Evolutionary conservation across 345 rosid genomes (phyloP), one percentile per base, ranked within the genome.

Genomic region (Brassica napus): DNA sequence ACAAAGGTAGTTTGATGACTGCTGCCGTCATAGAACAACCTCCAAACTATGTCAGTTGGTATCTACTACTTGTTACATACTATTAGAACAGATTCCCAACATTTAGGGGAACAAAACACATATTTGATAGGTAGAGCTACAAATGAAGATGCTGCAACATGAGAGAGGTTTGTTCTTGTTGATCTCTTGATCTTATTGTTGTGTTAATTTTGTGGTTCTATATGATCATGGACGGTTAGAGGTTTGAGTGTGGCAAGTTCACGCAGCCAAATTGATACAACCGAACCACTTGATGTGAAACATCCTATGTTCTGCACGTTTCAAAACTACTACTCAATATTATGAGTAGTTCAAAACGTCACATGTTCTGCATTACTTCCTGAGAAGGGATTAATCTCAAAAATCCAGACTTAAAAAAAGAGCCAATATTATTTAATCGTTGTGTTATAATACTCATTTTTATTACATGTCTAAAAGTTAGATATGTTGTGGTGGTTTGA

Each of bases 251-350:
- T 90, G 65, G 94, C 88, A 0, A 94, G 84, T 87, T 92, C 93
- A 80, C 84, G 93, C 73, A 94, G 80, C 98, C 97, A 92, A 28
- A 14, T 42, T 30, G 97, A 84, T 58, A 92, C 97, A 8, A 89
- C 85, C 4, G 92, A 80, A 28, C 98, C 98, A 42, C 49, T 42
- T 42, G 49, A 42, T 42, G 14, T 42, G 49, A 11, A 42, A 11
- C 49, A 42, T 42, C 49, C 49, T 42, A 42, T 42, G 14, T 42
- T 42, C 49, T 42, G 49, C 49, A 42, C 11, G 49, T 42, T 42
- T 42, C 49, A 42, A 42, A 10, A 42, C 49, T 42, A 42, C 49
- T 42, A 2, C 14, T 42, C 49, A 42, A 42, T 37, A 37, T 37
- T 37, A 37, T 37, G 44, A 37, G 44, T 37, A 37, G 44, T 34